Conservation (phyloP, 371 early-diverging fungal species). For the Syncephalis plumigaleata region DNA sequence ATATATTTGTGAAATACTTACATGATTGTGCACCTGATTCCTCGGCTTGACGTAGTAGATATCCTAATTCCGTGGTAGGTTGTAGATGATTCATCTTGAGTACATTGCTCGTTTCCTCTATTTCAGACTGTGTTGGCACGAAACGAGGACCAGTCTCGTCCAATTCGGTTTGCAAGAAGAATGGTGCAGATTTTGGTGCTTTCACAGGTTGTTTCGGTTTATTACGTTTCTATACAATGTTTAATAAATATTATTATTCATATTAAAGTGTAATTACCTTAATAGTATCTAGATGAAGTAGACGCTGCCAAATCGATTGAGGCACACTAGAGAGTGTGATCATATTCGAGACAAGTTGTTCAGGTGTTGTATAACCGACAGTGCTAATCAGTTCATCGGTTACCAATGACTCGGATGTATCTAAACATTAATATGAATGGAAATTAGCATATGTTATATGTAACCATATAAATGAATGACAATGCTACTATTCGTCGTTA, state of each 20-base stretch:
- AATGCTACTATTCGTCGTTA: slow-evolving; percentile 14
- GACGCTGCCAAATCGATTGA: slow-evolving; percentile 74
- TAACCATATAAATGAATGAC: no score
- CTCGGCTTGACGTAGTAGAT: slow-evolving; percentile 27
- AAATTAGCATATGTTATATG: no score
- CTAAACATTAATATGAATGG: no score
- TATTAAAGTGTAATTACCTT: slow-evolving; percentile 24
- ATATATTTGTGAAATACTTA: no score
- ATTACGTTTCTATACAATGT: slow-evolving; percentile 50
- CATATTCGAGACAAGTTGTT: slow-evolving; percentile 59
- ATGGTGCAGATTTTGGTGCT: slow-evolving; percentile 76
- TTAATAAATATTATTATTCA: background rate
- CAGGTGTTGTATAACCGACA: slow-evolving; percentile 21
- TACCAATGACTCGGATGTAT: slow-evolving; percentile 12
- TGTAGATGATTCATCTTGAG: slow-evolving; percentile 23
- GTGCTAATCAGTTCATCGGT: slow-evolving; percentile 13
- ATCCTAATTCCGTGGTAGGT: slow-evolving; percentile 35
- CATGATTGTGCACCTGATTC: slow-evolving; percentile 25
- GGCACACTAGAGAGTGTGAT: slow-evolving; percentile 68
- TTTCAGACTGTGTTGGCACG: slow-evolving; percentile 14
- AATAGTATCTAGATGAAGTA: slow-evolving; percentile 77
- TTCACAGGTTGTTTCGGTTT: slow-evolving; percentile 78
- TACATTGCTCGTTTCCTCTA: slow-evolving; percentile 15
- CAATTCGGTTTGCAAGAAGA: slow-evolving; percentile 73
- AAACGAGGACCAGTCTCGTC: slow-evolving; percentile 53